phyloP scores from a whole-genome alignment of 2,329 filamentous ascomycete genomes.

The Chaetomium sp. region DNA sequence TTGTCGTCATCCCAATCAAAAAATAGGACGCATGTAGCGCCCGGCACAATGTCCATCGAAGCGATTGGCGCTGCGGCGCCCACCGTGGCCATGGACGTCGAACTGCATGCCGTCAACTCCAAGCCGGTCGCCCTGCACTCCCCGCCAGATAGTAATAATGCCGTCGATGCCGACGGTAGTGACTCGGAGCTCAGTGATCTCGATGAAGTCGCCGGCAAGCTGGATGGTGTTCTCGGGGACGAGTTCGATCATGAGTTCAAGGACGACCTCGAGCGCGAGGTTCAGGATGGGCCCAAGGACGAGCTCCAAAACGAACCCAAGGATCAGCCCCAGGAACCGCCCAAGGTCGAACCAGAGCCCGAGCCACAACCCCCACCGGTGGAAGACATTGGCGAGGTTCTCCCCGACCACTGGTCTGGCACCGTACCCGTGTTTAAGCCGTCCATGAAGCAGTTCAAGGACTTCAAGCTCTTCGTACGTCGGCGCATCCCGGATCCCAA shows the following conservation, averaged over 20 bases:
- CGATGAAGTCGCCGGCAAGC: conserved; percentile 55
- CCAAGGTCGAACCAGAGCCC: not conserved
- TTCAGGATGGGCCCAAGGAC: not conserved
- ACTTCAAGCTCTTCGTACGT: conserved; percentile 87
- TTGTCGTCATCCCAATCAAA: conserved; percentile 23
- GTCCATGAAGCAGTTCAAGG: conserved; percentile 90
- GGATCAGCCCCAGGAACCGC: not conserved
- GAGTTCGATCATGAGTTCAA: not conserved
- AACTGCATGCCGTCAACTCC: conserved; percentile 39
- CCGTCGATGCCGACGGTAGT: conserved; percentile 59
- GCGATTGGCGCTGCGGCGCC: conserved; percentile 53
- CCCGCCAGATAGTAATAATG: conserved; percentile 65
- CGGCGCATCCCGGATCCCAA: conserved; percentile 8
- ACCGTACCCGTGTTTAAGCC: conserved; percentile 93
- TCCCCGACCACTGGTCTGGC: conserved; percentile 87
- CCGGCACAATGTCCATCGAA: conserved; percentile 57
- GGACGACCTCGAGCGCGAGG: conserved; percentile 29
- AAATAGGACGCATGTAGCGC: conserved; percentile 48
- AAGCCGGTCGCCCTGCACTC: conserved; percentile 59
- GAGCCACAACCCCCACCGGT: conserved; percentile 34
- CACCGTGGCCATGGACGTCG: conserved; percentile 37
- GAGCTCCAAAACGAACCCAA: conserved; percentile 27
- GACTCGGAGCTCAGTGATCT: conserved; percentile 69
- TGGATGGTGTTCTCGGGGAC: conserved; percentile 31
- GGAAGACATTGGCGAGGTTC: conserved; percentile 71